Evolutionary conservation across 371 early-diverging fungal species (phyloP).

Genomic region (Mortierella sp.): DNA sequence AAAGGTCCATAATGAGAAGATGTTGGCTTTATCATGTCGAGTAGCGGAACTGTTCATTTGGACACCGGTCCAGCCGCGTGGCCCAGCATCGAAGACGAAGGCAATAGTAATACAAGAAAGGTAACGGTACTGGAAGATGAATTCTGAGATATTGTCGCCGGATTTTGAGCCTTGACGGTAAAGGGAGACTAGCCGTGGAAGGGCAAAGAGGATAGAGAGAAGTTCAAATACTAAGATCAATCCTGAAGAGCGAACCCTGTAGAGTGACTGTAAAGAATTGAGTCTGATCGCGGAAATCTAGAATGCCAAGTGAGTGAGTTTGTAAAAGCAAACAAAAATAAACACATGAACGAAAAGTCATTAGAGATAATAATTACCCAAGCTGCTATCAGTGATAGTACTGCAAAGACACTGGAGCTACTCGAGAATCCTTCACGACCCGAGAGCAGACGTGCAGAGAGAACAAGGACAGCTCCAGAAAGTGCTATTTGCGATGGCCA

Average conservation of each 20-base stretch:
- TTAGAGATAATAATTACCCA: background rate
- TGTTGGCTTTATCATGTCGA: slow-evolving; percentile 27
- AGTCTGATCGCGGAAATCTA: background rate
- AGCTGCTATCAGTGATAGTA: background rate
- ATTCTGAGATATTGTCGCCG: background rate
- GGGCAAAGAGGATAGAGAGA: slow-evolving; percentile 6
- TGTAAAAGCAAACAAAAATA: no score
- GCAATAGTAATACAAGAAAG: background rate
- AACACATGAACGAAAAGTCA: no score
- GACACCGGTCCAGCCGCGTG: slow-evolving; percentile 11
- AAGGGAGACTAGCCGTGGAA: background rate
- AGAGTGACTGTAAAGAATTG: slow-evolving; percentile 11
- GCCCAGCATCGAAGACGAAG: slow-evolving; percentile 16
- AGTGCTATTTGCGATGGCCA: slow-evolving; percentile 19
- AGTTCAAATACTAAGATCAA: slow-evolving; percentile 14
- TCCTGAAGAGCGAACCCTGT: slow-evolving; percentile 14
- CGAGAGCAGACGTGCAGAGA: no score
- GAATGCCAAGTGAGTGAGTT: no score
- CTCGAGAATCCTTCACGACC: background rate
- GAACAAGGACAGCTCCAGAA: background rate
- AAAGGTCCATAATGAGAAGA: slow-evolving; percentile 26
- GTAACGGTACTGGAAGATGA: slow-evolving; percentile 7
- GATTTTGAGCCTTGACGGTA: background rate
- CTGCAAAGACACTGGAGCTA: background rate
- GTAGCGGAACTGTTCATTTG: slow-evolving; percentile 1